Evolutionary conservation across 164 flowering plant genomes (phyloP).

Genomic region (Pachysandra terminalis): DNA sequence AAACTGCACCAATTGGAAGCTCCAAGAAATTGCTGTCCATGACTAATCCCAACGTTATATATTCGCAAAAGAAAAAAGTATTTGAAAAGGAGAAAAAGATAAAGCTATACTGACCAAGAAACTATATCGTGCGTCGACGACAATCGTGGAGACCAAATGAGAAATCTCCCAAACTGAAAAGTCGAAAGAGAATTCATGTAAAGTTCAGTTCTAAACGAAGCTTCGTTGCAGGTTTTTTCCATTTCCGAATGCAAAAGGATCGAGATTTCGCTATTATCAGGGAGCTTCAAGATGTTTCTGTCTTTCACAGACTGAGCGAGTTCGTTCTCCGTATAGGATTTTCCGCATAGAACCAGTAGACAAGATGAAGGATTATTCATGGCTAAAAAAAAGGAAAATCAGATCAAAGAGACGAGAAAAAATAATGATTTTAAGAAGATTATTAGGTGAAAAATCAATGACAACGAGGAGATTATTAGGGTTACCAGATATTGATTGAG

Average conservation of each 20-base stretch:
- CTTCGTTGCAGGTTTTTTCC: conserved; percentile 12
- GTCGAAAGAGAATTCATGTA: conserved; percentile 58
- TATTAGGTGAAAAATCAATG: neutral
- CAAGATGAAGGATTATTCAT: conserved; percentile 30
- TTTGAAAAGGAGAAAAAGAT: neutral
- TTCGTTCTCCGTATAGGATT: conserved; percentile 52
- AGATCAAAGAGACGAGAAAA: neutral
- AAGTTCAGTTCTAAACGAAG: conserved; percentile 33
- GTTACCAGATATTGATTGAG: neutral
- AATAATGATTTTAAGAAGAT: too few relatives aligned
- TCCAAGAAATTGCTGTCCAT: conserved; percentile 60
- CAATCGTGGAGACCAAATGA: conserved; percentile 80
- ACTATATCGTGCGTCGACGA: conserved; percentile 83
- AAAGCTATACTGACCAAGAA: conserved; percentile 50
- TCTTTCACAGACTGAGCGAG: conserved; percentile 43
- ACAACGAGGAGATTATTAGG: neutral
- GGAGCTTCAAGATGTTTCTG: conserved; percentile 43
- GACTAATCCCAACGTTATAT: neutral
- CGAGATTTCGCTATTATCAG: conserved; percentile 32
- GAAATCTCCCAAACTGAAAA: conserved; percentile 57
- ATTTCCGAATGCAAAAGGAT: conserved; percentile 39
- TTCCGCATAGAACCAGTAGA: conserved; percentile 54
- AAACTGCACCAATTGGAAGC: conserved; percentile 78
- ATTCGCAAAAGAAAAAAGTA: neutral
- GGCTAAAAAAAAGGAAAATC: conserved; percentile 13